These are phyloP conservation scores for Cystofilobasidium capitatum DNA, from an alignment of 768 basidiomycete genomes.

Conservation along the genomic window DNA sequence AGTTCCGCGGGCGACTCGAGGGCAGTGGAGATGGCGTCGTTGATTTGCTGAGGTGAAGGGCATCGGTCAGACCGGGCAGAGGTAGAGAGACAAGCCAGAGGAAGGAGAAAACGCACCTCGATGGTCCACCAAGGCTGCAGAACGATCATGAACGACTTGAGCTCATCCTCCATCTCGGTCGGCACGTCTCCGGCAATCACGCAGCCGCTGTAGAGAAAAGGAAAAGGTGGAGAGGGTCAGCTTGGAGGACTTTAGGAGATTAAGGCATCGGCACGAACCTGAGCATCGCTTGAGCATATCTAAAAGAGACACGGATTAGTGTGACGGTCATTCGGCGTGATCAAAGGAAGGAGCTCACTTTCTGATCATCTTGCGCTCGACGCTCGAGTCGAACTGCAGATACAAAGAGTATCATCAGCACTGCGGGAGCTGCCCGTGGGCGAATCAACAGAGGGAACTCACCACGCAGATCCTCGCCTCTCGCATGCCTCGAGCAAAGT, in stretches of 20 bases:
- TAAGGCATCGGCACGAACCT: not conserved
- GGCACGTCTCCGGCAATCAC: constrained; percentile 26
- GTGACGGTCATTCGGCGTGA: not conserved
- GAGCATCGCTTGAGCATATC: constrained; percentile 27
- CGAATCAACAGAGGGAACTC: not conserved
- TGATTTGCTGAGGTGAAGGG: constrained; percentile 7
- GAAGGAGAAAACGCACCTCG: not conserved
- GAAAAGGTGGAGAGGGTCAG: not conserved
- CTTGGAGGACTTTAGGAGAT: not conserved
- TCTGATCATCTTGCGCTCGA: constrained; percentile 26
- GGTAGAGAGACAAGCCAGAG: too few relatives aligned
- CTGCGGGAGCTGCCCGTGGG: too few relatives aligned
- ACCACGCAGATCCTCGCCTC: constrained; percentile 26
- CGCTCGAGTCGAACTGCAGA: constrained; percentile 19
- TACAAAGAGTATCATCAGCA: not conserved
- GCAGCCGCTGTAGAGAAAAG: constrained; percentile 23
- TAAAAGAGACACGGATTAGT: not conserved
- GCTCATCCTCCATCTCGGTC: constrained; percentile 27
- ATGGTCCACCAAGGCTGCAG: constrained; percentile 22
- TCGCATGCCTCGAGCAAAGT: constrained; percentile 24
- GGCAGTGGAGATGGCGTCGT: constrained; percentile 15
- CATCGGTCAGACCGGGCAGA: not conserved
- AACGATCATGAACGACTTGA: constrained; percentile 20
- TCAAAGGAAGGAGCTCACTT: constrained; percentile 9
- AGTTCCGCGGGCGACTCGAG: constrained; percentile 17